Evolutionary conservation across 2,329 filamentous ascomycete genomes (phyloP).

Genomic region (Fusarium euwallaceae): DNA sequence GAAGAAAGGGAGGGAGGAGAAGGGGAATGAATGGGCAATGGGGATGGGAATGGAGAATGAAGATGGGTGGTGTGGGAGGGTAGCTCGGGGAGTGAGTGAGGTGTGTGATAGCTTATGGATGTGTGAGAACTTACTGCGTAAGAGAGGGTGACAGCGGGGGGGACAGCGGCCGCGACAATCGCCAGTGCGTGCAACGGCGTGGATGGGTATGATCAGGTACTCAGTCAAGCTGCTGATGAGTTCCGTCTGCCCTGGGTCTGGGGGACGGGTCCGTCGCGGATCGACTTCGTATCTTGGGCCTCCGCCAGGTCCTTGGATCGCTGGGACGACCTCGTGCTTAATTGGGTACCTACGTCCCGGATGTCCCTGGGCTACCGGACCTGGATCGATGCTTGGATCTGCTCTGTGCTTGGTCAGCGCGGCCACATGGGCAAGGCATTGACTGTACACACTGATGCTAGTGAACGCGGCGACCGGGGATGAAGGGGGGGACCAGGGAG

Average conservation of each 20-base stretch:
- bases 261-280: constrained; percentile 10
- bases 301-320: constrained; percentile 40
- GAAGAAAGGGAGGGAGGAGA: constrained; percentile 23
- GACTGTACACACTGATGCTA: constrained; percentile 13
- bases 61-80: constrained; percentile 25
- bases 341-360: constrained; percentile 31
- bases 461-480: constrained; percentile 40
- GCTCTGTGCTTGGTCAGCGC: constrained; percentile 35
- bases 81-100: not conserved
- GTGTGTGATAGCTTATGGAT: constrained; percentile 20
- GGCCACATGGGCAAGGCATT: constrained; percentile 9
- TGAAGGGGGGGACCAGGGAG: constrained; percentile 41
- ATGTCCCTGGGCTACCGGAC: constrained; percentile 17
- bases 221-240: not conserved
- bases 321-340: constrained; percentile 34
- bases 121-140: constrained; percentile 29
- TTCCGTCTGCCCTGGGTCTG: constrained; percentile 16
- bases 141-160: constrained; percentile 33
- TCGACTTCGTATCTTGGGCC: constrained; percentile 34
- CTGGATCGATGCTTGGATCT: constrained; percentile 25
- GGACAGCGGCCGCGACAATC: constrained; percentile 24
- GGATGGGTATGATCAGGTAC: constrained; percentile 9
- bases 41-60: constrained; percentile 30
- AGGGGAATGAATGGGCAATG: constrained; percentile 32
- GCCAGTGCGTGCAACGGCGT: constrained; percentile 19